Base-by-base conservation (phyloP, 495 filamentous ascomycete species). In the Daldinia bambusicola region DNA sequence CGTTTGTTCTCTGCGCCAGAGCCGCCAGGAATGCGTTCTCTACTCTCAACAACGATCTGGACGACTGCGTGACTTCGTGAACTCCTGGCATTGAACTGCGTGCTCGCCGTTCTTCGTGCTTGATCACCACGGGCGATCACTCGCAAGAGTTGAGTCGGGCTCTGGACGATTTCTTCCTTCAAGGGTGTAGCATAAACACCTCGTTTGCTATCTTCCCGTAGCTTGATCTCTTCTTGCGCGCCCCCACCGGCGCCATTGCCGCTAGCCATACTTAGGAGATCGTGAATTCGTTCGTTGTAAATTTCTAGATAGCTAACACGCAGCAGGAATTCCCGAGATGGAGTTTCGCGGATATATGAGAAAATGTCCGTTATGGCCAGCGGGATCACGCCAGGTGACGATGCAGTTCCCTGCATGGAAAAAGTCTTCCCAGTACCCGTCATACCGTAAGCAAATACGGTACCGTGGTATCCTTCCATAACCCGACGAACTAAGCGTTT, bases 401-500 rank as follows among this genome's bases (percentile, higher is more conserved):
- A 93, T 55, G 95, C 94, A 26, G 95, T 99, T 65, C 95, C 95
- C 80, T 99, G 95, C 95, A 99, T 99, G 51, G 94, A 97, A 72
- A 98, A 99, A 9, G 95, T 99, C 79, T 99, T 99, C 48, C 95
- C 95, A 2, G 95, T 99, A 43, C 95, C 95, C 22, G 95, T 99
- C 96, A 98, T 98, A 75, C 95, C 95, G 80, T 99, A 99, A 18
- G 95, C 95, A 75, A 99, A 99, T 14, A 99, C 95, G 1, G 95
- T 99, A 61, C 94, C 95, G 77, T 98, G 95, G 74, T 98, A 99
- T 34, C 95, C 95, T 83, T 99, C 95, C 95, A 99, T 99, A 18
- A 99, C 95, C 68, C 95, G 87, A 70, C 95, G 90, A 30, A 99
- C 95, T 36, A 99, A 84, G 36, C 95, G 91, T 81, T 98, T 98